These are phyloP conservation scores for Cladophialophora immunda DNA, from an alignment of 2,329 filamentous ascomycete species.

Conservation along the genomic window DNA sequence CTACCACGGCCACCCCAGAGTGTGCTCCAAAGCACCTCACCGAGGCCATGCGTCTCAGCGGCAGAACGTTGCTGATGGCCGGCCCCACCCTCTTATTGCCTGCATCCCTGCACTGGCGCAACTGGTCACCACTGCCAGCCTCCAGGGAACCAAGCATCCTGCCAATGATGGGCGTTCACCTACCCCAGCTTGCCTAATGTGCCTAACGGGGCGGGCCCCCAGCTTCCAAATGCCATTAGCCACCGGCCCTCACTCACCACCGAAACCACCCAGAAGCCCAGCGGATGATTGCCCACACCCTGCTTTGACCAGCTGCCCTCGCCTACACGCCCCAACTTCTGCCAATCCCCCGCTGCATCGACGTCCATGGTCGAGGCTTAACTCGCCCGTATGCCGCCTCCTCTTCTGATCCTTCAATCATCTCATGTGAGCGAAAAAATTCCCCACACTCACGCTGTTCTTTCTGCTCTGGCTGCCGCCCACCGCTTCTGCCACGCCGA, in stretches of 20 bases:
- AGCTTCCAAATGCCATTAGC: constrained; percentile 15
- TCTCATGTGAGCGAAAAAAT: constrained; percentile 28
- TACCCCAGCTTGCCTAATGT: constrained; percentile 20
- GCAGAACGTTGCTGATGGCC: constrained; percentile 10
- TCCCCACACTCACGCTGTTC: constrained; percentile 8
- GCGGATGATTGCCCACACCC: neutral
- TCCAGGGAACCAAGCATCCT: neutral
- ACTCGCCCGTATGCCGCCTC: constrained; percentile 14
- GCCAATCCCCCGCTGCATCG: constrained; percentile 9
- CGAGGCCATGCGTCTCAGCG: neutral
- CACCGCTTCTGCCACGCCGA: constrained; percentile 15
- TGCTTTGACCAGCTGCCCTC: constrained; percentile 9
- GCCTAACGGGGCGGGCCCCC: constrained; percentile 17
- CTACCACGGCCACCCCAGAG: neutral
- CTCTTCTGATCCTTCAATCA: constrained; percentile 11
- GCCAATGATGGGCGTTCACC: constrained; percentile 9
- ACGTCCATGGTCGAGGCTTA: constrained; percentile 6
- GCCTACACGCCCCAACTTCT: constrained; percentile 8
- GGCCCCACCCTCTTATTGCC: constrained; percentile 10
- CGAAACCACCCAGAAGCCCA: neutral
- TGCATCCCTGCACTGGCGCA: constrained; percentile 8
- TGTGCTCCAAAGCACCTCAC: neutral
- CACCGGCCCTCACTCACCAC: neutral
- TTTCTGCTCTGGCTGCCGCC: constrained; percentile 6
- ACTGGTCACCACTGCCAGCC: constrained; percentile 13